Evolutionary conservation across 164 flowering plant species (phyloP).

Genomic region (Stephania yunnanensis): DNA sequence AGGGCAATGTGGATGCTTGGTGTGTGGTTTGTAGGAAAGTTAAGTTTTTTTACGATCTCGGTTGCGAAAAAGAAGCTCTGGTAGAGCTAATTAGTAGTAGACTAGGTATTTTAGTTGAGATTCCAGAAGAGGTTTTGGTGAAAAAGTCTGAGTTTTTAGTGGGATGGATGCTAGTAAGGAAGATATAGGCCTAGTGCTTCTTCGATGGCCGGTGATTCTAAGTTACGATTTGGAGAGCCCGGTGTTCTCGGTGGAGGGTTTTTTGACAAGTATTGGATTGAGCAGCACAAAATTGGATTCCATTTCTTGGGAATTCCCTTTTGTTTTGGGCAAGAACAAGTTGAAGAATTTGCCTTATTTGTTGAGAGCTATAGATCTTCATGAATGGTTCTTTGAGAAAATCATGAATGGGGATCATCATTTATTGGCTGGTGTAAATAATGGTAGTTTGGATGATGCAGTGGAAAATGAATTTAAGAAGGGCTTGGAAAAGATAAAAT

Average conservation of each 20-base stretch:
- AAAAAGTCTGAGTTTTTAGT: conserved; percentile 42
- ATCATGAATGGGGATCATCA: conserved; percentile 37
- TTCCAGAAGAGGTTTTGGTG: conserved; percentile 41
- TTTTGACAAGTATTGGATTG: conserved; percentile 50
- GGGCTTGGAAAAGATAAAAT: conserved; percentile 28
- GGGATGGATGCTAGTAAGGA: conserved; percentile 33
- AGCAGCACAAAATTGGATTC: conserved; percentile 19
- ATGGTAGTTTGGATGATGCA: conserved; percentile 27
- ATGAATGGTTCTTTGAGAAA: conserved; percentile 48
- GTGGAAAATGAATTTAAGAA: conserved; percentile 27
- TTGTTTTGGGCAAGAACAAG: conserved; percentile 52
- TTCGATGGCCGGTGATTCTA: conserved; percentile 42
- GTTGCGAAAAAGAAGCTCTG: conserved; percentile 43
- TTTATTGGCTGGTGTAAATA: conserved; percentile 30
- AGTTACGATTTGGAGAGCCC: conserved; percentile 35
- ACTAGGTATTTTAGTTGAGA: conserved; percentile 32
- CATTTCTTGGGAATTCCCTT: conserved; percentile 30
- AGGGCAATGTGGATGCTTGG: conserved; percentile 46
- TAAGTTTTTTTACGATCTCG: conserved; percentile 47
- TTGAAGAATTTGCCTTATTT: conserved; percentile 52
- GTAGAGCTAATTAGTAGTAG: conserved; percentile 42
- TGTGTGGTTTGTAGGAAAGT: conserved; percentile 58
- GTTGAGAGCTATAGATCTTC: conserved; percentile 51
- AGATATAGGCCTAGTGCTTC: conserved; percentile 41
- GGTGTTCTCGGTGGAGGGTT: conserved; percentile 35